Evolutionary conservation across 2,329 filamentous ascomycete genomes (phyloP).

Genomic region (Neonectria faginata): DNA sequence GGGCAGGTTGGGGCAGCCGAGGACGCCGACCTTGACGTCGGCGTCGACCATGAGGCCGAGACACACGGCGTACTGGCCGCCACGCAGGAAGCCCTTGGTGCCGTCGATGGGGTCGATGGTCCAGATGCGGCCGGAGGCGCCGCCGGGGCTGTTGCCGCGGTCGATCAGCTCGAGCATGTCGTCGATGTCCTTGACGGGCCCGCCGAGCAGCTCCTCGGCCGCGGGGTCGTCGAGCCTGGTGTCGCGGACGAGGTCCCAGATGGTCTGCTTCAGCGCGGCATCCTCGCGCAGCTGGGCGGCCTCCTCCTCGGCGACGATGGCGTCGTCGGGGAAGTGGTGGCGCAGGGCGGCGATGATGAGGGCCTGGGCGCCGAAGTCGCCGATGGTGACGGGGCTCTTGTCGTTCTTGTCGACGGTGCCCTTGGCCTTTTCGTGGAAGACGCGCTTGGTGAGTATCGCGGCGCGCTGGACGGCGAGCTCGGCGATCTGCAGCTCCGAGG

Average conservation of each 20-base stretch:
- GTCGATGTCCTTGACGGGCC: conserved; percentile 74
- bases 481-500: conserved; percentile 83
- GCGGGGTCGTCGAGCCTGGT: conserved; percentile 71
- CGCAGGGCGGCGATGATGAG: conserved; percentile 92
- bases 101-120: conserved; percentile 97
- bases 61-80: conserved; percentile 97
- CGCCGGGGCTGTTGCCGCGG: conserved; percentile 76
- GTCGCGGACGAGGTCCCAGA: conserved; percentile 85
- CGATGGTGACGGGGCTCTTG: conserved; percentile 96
- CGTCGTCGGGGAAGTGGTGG: conserved; percentile 89
- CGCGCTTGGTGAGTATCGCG: conserved; percentile 63
- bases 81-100: conserved; percentile 95
- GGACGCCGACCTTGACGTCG: conserved; percentile 91
- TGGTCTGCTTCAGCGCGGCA: conserved; percentile 70
- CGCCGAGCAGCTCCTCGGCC: conserved; percentile 74
- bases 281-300: conserved; percentile 82
- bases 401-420: conserved; percentile 92
- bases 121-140: conserved; percentile 85
- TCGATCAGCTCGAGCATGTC: conserved; percentile 76
- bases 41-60: conserved; percentile 92
- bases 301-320: conserved; percentile 96
- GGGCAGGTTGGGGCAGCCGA: conserved; percentile 95
- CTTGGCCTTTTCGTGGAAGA: conserved; percentile 86
- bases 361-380: conserved; percentile 97
- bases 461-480: conserved; percentile 90